Base-by-base conservation (phyloP, 768 basidiomycete genomes). In the Kwoniella bestiolae region DNA sequence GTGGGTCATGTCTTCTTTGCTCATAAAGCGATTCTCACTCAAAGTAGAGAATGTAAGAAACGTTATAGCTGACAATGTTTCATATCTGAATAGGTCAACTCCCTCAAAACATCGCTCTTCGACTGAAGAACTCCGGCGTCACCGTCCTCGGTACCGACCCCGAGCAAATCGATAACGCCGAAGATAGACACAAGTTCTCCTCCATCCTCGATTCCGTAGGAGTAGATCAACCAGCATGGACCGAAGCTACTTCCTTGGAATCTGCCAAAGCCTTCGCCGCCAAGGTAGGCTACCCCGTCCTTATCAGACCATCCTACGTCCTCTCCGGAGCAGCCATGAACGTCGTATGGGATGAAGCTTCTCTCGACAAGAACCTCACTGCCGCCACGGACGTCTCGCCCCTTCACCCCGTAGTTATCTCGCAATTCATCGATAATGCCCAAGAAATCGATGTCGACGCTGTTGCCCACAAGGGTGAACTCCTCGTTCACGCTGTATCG, bases 301-400 rank as follows among this genome's bases (percentile, higher is more conserved):
- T 99, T 57, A 93, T 99, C 75, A 92, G 96, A 45, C 96, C 96
- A 3, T 98, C 95, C 0, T 98, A 98, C 82, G 95, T 98, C 47
- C 88, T 98, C 26, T 99, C 96, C 8, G 96, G 96, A 56, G 94
- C 96, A 47, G 96, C 96, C 16, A 99, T 99, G 96, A 99, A 96
- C 82, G 94, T 98, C 44, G 92, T 98, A 23, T 90, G 90, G 78
- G 92, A 97, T 79, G 93, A 95, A 80, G 86, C 91, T 12, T 83
- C 87, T 16, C 86, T 99, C 38, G 90, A 95, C 70, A 89, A 95
- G 82, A 95, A 92, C 71, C 88, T 99, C 51, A 94, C 94, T n/a
- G 93, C 93, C 23, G 96, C 96, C 14, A 93, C 95, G 32, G 88
- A 90, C 49, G 96, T 98, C 60, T 98, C 96, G 1, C 94, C 96